Evolutionary conservation across 768 basidiomycete genomes (phyloP).

Genomic region (Leccinum aurantiacum): DNA sequence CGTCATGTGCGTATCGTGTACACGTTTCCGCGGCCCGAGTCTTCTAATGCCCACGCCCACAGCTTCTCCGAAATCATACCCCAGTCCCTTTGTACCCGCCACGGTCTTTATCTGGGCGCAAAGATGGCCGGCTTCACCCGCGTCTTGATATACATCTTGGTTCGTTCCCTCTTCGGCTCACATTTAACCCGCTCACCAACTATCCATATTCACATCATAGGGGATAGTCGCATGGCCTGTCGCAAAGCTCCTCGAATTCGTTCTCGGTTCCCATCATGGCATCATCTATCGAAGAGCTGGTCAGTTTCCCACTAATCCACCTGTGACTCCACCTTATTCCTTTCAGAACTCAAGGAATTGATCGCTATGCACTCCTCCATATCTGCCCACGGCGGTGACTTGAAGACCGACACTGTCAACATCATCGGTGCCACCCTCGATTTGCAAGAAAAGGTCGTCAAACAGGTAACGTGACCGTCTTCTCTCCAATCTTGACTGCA

Average conservation of each 20-base stretch:
- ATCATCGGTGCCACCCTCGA: conserved; percentile 91
- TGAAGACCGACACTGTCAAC: conserved; percentile 82
- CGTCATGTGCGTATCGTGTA: conserved; percentile 65
- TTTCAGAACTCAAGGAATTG: conserved; percentile 77
- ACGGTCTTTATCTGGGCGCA: conserved; percentile 86
- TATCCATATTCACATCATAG: conserved; percentile 34
- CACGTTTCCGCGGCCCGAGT: background rate
- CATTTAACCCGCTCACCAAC: background rate
- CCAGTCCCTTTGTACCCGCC: conserved; percentile 87
- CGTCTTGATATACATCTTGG: conserved; percentile 66
- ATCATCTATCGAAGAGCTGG: conserved; percentile 84
- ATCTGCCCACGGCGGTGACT: conserved; percentile 77
- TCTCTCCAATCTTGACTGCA: background rate
- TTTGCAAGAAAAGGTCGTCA: conserved; percentile 82
- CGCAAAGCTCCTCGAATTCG: conserved; percentile 76
- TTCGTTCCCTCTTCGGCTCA: conserved; percentile 25
- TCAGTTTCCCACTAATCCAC: conserved; percentile 16
- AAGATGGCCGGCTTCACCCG: conserved; percentile 77
- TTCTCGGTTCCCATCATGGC: conserved; percentile 82
- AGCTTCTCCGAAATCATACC: conserved; percentile 93
- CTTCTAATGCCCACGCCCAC: conserved; percentile 7
- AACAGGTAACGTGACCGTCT: conserved; percentile 41
- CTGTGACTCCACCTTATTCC: background rate
- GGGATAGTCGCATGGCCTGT: conserved; percentile 81
- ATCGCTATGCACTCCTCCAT: conserved; percentile 83